phyloP scores from a whole-genome alignment of 345 rosid species.

The Noccaea bulbosa region DNA sequence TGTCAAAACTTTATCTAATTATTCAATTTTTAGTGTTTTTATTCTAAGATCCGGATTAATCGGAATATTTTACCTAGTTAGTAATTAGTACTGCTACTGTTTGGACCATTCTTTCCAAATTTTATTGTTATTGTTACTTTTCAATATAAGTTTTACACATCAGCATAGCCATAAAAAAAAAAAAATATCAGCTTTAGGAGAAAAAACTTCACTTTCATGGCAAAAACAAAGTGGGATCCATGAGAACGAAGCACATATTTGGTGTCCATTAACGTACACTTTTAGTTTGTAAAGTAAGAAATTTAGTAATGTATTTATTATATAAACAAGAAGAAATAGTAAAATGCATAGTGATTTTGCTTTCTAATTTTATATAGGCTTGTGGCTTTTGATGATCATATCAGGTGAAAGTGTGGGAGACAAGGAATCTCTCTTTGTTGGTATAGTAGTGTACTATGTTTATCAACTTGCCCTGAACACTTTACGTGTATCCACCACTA shows the following conservation, averaged over 20 bases:
- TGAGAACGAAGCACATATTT: slow-evolving; percentile 28
- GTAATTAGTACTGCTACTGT: slow-evolving; percentile 2
- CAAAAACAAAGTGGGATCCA: slow-evolving; percentile 24
- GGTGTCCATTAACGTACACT: background rate
- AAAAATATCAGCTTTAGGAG: slow-evolving; percentile 23
- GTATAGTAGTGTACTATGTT: slow-evolving; percentile 43
- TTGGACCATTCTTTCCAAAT: slow-evolving; percentile 2
- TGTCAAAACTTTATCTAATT: background rate
- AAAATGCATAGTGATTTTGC: slow-evolving; percentile 20
- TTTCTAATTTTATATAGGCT: slow-evolving; percentile 26
- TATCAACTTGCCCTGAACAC: slow-evolving; percentile 39
- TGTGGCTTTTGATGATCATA: slow-evolving; percentile 37
- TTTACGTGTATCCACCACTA: slow-evolving; percentile 38
- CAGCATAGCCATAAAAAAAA: background rate
- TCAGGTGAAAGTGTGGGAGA: slow-evolving; percentile 46
- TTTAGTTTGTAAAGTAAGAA: background rate
- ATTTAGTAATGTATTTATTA: background rate
- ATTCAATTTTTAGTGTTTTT: background rate
- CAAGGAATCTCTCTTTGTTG: slow-evolving; percentile 37
- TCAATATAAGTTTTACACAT: slow-evolving; percentile 18
- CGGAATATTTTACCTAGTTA: background rate
- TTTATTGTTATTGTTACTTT: background rate
- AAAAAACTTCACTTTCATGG: slow-evolving; percentile 36
- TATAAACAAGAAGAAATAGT: slow-evolving; percentile 4
- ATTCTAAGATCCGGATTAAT: background rate